Percentiles rank a stretch among this genome's conserved stretches.
Conservation (phyloP, 1,284 basidiomycete genomes). For the Trametes hirsuta region DNA sequence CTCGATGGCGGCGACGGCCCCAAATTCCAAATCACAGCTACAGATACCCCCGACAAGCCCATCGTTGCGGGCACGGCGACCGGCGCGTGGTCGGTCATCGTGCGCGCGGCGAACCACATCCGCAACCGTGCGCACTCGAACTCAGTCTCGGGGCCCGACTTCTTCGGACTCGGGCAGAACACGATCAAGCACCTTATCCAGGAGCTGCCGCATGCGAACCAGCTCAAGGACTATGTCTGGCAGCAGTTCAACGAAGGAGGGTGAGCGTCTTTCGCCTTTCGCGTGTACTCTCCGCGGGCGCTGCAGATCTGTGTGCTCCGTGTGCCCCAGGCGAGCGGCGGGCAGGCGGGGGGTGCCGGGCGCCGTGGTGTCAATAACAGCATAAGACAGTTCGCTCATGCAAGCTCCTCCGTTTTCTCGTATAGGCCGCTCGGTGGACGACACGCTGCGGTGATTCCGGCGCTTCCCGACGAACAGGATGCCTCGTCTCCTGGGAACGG, state of each 20-base stretch:
- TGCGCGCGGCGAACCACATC: constrained; percentile 76
- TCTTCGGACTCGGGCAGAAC: constrained; percentile 82
- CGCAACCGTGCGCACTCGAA: constrained; percentile 80
- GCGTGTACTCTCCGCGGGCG: constrained; percentile 1
- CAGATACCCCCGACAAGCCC: constrained; percentile 65
- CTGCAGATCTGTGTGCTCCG: not conserved
- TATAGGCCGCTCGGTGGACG: constrained; percentile 71
- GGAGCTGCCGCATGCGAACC: constrained; percentile 70
- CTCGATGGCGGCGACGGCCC: constrained; percentile 80
- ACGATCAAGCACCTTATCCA: constrained; percentile 86
- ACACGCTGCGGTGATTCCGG: constrained; percentile 77
- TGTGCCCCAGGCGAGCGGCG: not conserved
- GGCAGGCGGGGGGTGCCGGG: not conserved
- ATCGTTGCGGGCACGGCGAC: constrained; percentile 83
- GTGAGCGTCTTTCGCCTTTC: constrained; percentile 48
- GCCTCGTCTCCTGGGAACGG: constrained; percentile 16
- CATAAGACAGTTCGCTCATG: constrained; percentile 11
- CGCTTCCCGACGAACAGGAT: constrained; percentile 72
- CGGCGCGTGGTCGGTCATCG: constrained; percentile 80
- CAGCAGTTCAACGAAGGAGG: constrained; percentile 81
- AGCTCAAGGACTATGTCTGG: constrained; percentile 78
- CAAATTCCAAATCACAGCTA: constrained; percentile 78
- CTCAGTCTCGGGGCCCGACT: constrained; percentile 83
- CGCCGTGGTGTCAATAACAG: not conserved
- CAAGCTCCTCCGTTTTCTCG: constrained; percentile 7